These are phyloP conservation scores for Poterioochromonas sp. DNA, from an alignment of 352 stramenopile species.

Conservation along the genomic window DNA sequence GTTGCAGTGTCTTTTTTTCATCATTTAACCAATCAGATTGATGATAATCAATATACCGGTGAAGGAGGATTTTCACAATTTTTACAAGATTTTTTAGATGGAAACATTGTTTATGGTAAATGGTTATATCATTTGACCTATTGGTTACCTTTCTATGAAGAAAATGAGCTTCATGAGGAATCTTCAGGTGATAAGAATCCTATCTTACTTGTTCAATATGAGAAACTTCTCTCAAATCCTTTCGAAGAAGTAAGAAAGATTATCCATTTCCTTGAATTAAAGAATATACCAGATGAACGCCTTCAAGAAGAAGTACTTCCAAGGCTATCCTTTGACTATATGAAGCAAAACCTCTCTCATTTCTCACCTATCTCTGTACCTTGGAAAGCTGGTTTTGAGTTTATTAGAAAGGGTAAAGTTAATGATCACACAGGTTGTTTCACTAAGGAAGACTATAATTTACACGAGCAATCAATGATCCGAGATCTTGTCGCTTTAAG, in stretches of 20 bases:
- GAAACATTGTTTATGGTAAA: neutral
- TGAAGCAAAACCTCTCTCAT: neutral
- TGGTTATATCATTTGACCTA: slow-evolving; percentile 5
- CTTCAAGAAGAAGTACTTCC: neutral
- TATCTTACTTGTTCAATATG: slow-evolving; percentile 32
- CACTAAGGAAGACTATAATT: too few species aligned
- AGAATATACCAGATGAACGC: neutral
- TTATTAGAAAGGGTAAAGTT: slow-evolving; percentile 26
- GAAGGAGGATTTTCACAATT: slow-evolving; percentile 12
- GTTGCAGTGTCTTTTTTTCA: slow-evolving; percentile 29
- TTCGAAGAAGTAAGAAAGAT: neutral
- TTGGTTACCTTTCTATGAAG: neutral
- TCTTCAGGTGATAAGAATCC: neutral
- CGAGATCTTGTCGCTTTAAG: too few species aligned
- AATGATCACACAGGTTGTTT: slow-evolving; percentile 2
- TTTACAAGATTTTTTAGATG: neutral
- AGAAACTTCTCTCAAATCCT: neutral
- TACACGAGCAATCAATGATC: too few species aligned
- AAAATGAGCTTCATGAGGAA: neutral
- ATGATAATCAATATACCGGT: neutral
- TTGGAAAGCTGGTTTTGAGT: slow-evolving; percentile 25
- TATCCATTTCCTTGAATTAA: neutral
- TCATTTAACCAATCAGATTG: slow-evolving; percentile 34
- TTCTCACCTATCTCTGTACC: slow-evolving; percentile 19
- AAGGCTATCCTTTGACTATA: slow-evolving; percentile 16